A percentile compares a stretch with the other conserved stretches of the same genome.
phyloP scores from a whole-genome alignment of 768 basidiomycete genomes.

The Leucocoprinus sp. region DNA sequence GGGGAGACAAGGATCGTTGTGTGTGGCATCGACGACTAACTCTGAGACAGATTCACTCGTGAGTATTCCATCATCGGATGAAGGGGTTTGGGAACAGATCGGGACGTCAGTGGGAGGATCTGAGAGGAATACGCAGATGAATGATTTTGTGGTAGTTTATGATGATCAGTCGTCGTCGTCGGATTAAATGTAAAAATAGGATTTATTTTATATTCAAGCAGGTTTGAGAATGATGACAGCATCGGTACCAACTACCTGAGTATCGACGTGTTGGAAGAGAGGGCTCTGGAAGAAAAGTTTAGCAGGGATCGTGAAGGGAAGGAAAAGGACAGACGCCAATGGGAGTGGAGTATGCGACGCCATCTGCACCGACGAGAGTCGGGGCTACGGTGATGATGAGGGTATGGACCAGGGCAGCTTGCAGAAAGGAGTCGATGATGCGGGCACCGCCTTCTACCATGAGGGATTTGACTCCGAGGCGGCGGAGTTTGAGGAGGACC shows the following conservation, averaged over 20 bases:
- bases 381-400: slow-evolving; percentile 86
- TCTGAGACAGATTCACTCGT: slow-evolving; percentile 55
- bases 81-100: slow-evolving; percentile 55
- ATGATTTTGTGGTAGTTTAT: slow-evolving; percentile 68
- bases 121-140: slow-evolving; percentile 12
- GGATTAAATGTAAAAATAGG: not conserved
- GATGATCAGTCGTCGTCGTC: slow-evolving; percentile 34
- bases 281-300: slow-evolving; percentile 11
- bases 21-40: no score
- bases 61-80: slow-evolving; percentile 50
- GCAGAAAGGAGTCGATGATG: slow-evolving; percentile 70
- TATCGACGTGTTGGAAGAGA: slow-evolving; percentile 21
- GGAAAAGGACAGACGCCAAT: not conserved
- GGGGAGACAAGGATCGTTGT: no score
- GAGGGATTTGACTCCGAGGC: slow-evolving; percentile 55
- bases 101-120: slow-evolving; percentile 26
- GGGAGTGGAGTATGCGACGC: slow-evolving; percentile 41
- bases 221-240: slow-evolving; percentile 21
- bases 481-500: slow-evolving; percentile 45
- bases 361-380: slow-evolving; percentile 66
- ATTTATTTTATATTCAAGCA: not conserved
- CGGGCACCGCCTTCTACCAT: slow-evolving; percentile 96
- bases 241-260: slow-evolving; percentile 29
- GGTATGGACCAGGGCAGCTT: slow-evolving; percentile 46
- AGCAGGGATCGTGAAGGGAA: not conserved